These are phyloP conservation scores for Helminthosporium solani DNA, from an alignment of 2,329 filamentous ascomycete genomes.

Conservation along the genomic window DNA sequence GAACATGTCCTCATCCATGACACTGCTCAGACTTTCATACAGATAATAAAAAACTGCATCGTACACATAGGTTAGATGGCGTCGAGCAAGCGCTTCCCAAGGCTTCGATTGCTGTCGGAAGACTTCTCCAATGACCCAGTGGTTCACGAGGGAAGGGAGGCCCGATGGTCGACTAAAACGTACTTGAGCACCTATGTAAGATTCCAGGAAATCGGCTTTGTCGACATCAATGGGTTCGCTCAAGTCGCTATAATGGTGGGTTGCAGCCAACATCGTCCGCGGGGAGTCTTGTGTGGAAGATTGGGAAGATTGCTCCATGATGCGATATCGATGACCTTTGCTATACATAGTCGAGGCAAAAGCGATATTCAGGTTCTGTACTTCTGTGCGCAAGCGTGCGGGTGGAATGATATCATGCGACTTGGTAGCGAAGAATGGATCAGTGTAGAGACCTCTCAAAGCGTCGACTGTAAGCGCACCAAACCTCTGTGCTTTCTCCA, in stretches of 20 bases:
- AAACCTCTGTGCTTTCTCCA: conserved; percentile 20
- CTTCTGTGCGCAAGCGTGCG: conserved; percentile 35
- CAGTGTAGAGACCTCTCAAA: conserved; percentile 21
- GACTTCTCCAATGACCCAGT: conserved; percentile 21
- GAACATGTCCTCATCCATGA: conserved; percentile 21
- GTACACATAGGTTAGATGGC: conserved; percentile 18
- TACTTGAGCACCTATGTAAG: conserved; percentile 16
- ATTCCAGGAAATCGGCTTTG: conserved; percentile 17
- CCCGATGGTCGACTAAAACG: conserved; percentile 21
- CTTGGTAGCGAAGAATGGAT: conserved; percentile 22
- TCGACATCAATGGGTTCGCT: conserved; percentile 10
- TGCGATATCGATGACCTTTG: conserved; percentile 28
- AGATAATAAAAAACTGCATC: conserved; percentile 20
- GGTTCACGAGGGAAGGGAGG: conserved; percentile 24
- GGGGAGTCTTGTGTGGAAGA: neutral
- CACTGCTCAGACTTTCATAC: conserved; percentile 10
- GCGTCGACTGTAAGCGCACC: conserved; percentile 22
- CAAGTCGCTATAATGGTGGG: conserved; percentile 13
- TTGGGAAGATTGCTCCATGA: conserved; percentile 6
- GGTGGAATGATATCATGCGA: conserved; percentile 7
- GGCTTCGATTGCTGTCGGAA: conserved; percentile 24
- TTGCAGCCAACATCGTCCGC: neutral
- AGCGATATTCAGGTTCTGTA: conserved; percentile 30
- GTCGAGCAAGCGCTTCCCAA: conserved; percentile 21
- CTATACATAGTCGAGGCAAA: conserved; percentile 27